A percentile compares a stretch with the other conserved stretches of the same genome.
Evolutionary conservation across 306 rosid genomes (phyloP).

Genomic region (Leucaena leucocephala): DNA sequence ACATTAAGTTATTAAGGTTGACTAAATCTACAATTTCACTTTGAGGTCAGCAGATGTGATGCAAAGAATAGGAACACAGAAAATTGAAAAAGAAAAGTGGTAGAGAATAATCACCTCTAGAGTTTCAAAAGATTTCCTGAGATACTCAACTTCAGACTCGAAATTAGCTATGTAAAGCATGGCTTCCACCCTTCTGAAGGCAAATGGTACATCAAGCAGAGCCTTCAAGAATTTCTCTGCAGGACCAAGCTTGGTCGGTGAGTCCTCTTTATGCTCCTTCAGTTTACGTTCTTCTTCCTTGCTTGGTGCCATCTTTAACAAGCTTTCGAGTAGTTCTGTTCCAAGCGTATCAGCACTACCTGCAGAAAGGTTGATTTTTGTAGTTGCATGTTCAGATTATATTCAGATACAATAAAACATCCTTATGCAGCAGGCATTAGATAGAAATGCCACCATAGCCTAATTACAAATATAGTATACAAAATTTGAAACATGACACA

Average conservation of each 20-base stretch:
- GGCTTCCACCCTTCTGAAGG: conserved; percentile 82
- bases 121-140: conserved; percentile 71
- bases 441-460: neutral
- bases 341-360: conserved; percentile 90
- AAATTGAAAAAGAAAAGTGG: neutral
- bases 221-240: conserved; percentile 95
- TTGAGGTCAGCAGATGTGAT: neutral
- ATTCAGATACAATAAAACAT: neutral
- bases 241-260: conserved; percentile 76
- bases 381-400: conserved; percentile 4
- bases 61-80: neutral
- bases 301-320: conserved; percentile 95
- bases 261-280: conserved; percentile 73
- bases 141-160: conserved; percentile 87
- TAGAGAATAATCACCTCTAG: conserved; percentile 61
- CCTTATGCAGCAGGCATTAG: neutral
- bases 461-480: neutral
- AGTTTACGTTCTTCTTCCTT: conserved; percentile 89
- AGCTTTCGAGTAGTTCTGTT: conserved; percentile 80
- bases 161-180: conserved; percentile 91
- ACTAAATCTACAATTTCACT: neutral
- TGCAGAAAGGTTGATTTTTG: conserved; percentile 38
- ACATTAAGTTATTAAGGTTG: neutral
- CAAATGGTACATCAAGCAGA: conserved; percentile 82
- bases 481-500: neutral